phyloP scores from a whole-genome alignment of 1,139 yeast species.

The Candida freyschussii region DNA sequence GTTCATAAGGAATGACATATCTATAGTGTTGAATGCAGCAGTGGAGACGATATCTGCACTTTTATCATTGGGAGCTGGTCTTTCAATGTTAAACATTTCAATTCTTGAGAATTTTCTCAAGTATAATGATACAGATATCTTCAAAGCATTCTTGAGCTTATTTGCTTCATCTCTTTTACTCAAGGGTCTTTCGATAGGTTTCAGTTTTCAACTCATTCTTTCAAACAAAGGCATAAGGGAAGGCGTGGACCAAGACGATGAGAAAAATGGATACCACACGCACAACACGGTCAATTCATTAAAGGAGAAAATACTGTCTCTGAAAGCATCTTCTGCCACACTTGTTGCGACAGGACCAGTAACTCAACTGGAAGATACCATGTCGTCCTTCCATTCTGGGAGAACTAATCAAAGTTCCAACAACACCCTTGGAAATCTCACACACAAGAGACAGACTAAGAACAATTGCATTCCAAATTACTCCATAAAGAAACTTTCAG shows the following conservation, averaged over 20 bases:
- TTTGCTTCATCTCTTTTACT: constrained; percentile 15
- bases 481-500: constrained; percentile 21
- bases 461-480: constrained; percentile 8
- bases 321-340: constrained; percentile 25
- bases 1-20: constrained; percentile 4
- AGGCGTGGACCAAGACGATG: not conserved
- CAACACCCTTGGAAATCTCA: constrained; percentile 2
- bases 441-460: constrained; percentile 1
- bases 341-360: constrained; percentile 15
- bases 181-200: constrained; percentile 19
- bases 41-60: constrained; percentile 8
- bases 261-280: not conserved
- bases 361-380: constrained; percentile 7
- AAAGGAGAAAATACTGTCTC: constrained; percentile 14
- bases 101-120: constrained; percentile 3
- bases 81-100: constrained; percentile 13
- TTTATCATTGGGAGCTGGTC: constrained; percentile 23
- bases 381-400: constrained; percentile 2
- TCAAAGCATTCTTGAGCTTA: constrained; percentile 13
- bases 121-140: no score
- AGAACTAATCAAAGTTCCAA: constrained; percentile 2
- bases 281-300: constrained; percentile 1
- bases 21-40: constrained; percentile 4
- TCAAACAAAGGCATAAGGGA: constrained; percentile 2
- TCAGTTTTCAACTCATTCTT: constrained; percentile 9